phyloP scores from a whole-genome alignment of 306 rosid species.

The Trifolium repens region DNA sequence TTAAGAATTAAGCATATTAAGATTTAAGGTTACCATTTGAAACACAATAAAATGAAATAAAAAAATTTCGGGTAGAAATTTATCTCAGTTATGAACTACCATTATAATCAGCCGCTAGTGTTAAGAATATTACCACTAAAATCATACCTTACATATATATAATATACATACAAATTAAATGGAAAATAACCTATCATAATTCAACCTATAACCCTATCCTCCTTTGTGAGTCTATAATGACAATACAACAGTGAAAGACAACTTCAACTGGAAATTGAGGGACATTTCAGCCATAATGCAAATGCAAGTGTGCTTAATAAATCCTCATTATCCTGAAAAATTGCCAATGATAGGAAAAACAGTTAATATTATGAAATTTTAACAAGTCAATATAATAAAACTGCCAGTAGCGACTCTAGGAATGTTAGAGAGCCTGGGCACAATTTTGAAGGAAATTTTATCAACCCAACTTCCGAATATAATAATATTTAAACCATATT shows the following conservation, averaged over 20 bases:
- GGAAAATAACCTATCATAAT: slow-evolving; percentile 15
- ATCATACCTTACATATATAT: slow-evolving; percentile 16
- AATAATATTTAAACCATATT: no score
- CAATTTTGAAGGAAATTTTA: no score
- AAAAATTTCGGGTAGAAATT: neutral
- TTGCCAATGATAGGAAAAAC: slow-evolving; percentile 27
- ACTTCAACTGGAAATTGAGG: slow-evolving; percentile 29
- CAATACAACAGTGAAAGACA: slow-evolving; percentile 26
- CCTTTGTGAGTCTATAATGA: slow-evolving; percentile 12
- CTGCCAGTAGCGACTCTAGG: no score
- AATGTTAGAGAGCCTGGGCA: no score
- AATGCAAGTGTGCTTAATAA: slow-evolving; percentile 42
- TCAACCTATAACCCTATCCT: slow-evolving; percentile 22
- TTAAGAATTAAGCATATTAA: no score
- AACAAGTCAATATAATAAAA: slow-evolving; percentile 21
- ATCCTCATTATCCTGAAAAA: slow-evolving; percentile 77
- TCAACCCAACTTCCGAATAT: no score
- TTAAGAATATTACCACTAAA: neutral
- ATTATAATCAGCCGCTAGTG: slow-evolving; percentile 20
- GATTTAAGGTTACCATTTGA: neutral
- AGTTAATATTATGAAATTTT: slow-evolving; percentile 17
- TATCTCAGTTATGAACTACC: neutral
- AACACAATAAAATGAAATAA: neutral
- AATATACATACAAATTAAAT: slow-evolving; percentile 42
- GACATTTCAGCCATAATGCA: slow-evolving; percentile 35